Conservation (phyloP, 768 basidiomycete species). For the Hirschioporus abietinus region DNA sequence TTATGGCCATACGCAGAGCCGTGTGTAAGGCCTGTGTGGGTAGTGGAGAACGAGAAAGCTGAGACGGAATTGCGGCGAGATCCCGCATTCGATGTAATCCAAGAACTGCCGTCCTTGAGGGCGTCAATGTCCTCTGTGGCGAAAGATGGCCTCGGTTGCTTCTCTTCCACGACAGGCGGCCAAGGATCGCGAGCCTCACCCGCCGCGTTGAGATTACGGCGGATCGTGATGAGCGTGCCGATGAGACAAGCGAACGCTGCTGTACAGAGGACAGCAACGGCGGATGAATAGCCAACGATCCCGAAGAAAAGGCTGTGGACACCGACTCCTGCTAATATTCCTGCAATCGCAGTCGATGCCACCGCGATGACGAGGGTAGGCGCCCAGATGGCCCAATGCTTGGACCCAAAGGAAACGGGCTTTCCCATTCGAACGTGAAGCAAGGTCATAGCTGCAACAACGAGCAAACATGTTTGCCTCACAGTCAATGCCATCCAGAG, state of each 20-base stretch:
- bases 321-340: conserved; percentile 49
- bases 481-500: conserved; percentile 68
- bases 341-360: conserved; percentile 55
- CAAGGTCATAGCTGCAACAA: conserved; percentile 55
- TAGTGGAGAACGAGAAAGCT: conserved; percentile 70
- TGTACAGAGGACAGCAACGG: conserved; percentile 46
- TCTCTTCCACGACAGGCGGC: conserved; percentile 53
- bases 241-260: conserved; percentile 54
- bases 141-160: conserved; percentile 58
- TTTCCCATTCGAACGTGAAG: conserved; percentile 67
- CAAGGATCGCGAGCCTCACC: conserved; percentile 50
- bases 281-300: conserved; percentile 50
- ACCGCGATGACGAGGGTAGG: conserved; percentile 51
- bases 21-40: conserved; percentile 45
- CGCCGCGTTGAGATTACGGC: conserved; percentile 54
- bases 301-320: conserved; percentile 55
- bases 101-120: conserved; percentile 71
- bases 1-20: conserved; percentile 28
- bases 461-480: conserved; percentile 62
- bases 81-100: conserved; percentile 66
- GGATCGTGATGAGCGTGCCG: conserved; percentile 58
- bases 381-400: conserved; percentile 70
- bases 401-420: conserved; percentile 62
- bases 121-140: conserved; percentile 68
- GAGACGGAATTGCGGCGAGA: conserved; percentile 55